A percentile compares a stretch with the other conserved stretches of the same genome.
phyloP scores from a whole-genome alignment of 768 basidiomycete species.

The Mycena floridula region DNA sequence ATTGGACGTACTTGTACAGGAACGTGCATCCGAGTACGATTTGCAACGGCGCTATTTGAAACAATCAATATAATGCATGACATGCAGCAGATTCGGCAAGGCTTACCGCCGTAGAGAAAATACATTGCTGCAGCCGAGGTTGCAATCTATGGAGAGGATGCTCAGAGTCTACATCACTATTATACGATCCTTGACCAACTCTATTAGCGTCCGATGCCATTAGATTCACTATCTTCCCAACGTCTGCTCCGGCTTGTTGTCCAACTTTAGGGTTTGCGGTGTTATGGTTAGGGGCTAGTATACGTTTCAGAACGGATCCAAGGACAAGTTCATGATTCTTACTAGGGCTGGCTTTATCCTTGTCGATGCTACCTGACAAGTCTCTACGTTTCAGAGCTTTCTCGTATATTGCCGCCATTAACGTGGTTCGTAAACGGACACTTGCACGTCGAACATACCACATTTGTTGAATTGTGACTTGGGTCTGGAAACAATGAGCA shows the following conservation, averaged over 20 bases:
- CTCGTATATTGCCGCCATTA: constrained; percentile 85
- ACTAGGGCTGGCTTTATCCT: constrained; percentile 26
- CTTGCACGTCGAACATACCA: constrained; percentile 77
- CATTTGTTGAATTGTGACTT: constrained; percentile 68
- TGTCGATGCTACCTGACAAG: constrained; percentile 68
- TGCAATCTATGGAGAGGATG: constrained; percentile 29
- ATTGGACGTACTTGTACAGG: constrained; percentile 58
- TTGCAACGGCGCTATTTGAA: constrained; percentile 63
- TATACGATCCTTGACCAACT: constrained; percentile 22
- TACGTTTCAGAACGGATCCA: constrained; percentile 15
- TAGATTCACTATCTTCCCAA: constrained; percentile 86
- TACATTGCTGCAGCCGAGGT: constrained; percentile 51
- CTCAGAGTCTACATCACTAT: background rate
- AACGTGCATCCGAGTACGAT: constrained; percentile 66
- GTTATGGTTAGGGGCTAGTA: constrained; percentile 21
- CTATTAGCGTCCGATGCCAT: constrained; percentile 78
- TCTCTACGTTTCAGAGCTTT: constrained; percentile 83
- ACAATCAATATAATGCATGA: too few relatives aligned
- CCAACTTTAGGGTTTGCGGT: constrained; percentile 34
- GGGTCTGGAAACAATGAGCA: constrained; percentile 27
- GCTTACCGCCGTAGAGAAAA: constrained; percentile 60
- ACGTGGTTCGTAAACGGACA: constrained; percentile 67
- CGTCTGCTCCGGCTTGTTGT: constrained; percentile 62
- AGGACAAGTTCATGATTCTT: constrained; percentile 9
- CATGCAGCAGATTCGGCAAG: constrained; percentile 8